Evolutionary conservation across 352 stramenopile genomes (phyloP).

Genomic region (Globisporangium camurandrum): DNA sequence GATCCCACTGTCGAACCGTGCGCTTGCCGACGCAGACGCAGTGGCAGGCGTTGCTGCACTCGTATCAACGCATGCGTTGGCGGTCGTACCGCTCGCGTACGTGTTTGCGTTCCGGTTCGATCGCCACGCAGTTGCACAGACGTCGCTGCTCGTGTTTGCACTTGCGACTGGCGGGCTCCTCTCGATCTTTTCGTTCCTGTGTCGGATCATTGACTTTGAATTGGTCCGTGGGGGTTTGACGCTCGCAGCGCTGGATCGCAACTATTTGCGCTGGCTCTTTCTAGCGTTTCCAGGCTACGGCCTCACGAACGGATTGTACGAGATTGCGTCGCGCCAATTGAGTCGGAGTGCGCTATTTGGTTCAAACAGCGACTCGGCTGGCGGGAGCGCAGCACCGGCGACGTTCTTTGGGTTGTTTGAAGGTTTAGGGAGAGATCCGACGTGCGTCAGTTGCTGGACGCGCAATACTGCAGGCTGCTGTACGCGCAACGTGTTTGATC

Average conservation of each 20-base stretch:
- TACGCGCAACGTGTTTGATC: slow-evolving; percentile 25
- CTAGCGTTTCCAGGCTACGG: slow-evolving; percentile 28
- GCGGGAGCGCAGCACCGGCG: slow-evolving; percentile 2
- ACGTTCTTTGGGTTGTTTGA: slow-evolving; percentile 25
- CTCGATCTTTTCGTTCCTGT: slow-evolving; percentile 35
- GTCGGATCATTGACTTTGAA: slow-evolving; percentile 24
- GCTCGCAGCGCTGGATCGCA: slow-evolving; percentile 18
- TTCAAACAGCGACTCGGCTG: not conserved
- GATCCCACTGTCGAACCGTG: slow-evolving; percentile 20
- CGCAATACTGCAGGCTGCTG: slow-evolving; percentile 23
- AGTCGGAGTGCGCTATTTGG: slow-evolving; percentile 14
- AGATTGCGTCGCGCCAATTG: slow-evolving; percentile 29
- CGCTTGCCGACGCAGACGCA: slow-evolving; percentile 6
- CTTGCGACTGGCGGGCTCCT: slow-evolving; percentile 22
- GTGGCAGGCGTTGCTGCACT: slow-evolving; percentile 15
- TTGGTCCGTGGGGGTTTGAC: slow-evolving; percentile 11
- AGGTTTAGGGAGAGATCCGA: slow-evolving; percentile 12
- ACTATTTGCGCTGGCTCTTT: slow-evolving; percentile 32
- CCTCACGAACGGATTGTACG: slow-evolving; percentile 26
- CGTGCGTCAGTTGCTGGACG: slow-evolving; percentile 25
- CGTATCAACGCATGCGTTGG: slow-evolving; percentile 14
- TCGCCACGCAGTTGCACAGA: slow-evolving; percentile 29
- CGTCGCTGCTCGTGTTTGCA: slow-evolving; percentile 23
- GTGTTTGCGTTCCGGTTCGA: slow-evolving; percentile 28
- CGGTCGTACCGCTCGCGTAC: slow-evolving; percentile 26